Base-by-base conservation (phyloP, 805 yeast species). In the Candida montana region DNA sequence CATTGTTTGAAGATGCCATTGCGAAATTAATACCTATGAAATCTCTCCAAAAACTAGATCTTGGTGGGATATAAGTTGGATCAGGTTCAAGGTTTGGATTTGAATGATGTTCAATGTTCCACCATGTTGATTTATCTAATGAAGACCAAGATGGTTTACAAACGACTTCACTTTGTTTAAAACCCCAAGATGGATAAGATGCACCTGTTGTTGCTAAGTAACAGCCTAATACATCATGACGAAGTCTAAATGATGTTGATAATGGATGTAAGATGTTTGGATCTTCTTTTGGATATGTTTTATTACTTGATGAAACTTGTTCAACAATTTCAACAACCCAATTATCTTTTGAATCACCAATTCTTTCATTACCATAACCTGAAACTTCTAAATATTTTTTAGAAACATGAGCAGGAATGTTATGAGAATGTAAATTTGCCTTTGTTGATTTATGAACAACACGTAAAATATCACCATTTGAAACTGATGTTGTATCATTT, bases 251-350 rank as follows among this genome's bases (percentile, higher is more conserved):
- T 39, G 79, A 74, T 3, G 91, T 75, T 2, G 90, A 80, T 40
- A 85, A 64, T n/a, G 93, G 90, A 57, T 85, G 95, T 9, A 85
- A 34, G 45, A 72, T 71, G 7, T 59, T 54, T 42, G 71, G 70
- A 59, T 84, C 86, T 37, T 66, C 57, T 33, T 72, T 72, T 40
- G 45, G 69, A 51, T 13, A 75, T 60, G 40, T 72, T 57, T 37
- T 36, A 40, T 51, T 65, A 2, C 44, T 24, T 10, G 57, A 68
- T n/a, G 37, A 33, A 8, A 49, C 52, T 58, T 84, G 91, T 35
- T 77, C 76, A 42, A 78, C 84, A 50, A 93, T 72, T 65, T 91
- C 96, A 33, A 91, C 69, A 30, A 83, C 67, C 99, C 99, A 93
- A 62, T 93, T 82, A 59, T 90, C 97, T 56, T 85, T 84, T 4